phyloP scores from a whole-genome alignment of 805 yeast species.

The Spathaspora hagerdaliae region DNA sequence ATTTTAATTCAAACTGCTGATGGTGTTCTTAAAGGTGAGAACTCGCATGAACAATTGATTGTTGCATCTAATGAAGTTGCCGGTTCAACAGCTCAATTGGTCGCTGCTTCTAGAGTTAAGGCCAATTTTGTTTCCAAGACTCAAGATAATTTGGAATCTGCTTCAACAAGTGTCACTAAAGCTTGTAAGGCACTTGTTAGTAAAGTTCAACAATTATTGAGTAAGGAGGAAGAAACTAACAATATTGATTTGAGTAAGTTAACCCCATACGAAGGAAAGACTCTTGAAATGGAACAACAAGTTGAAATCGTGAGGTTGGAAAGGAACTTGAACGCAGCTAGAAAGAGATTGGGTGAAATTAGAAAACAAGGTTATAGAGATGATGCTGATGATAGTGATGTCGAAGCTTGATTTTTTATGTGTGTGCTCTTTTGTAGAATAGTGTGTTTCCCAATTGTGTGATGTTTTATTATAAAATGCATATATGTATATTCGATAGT shows the following conservation, averaged over 20 bases:
- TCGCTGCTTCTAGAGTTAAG: slow-evolving; percentile 86
- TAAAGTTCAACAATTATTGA: slow-evolving; percentile 61
- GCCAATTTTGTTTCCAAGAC: slow-evolving; percentile 72
- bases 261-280: slow-evolving; percentile 75
- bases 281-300: slow-evolving; percentile 89
- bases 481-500: background rate
- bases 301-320: slow-evolving; percentile 84
- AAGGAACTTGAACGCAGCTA: slow-evolving; percentile 63
- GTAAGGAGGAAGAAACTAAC: slow-evolving; percentile 29
- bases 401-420: slow-evolving; percentile 27
- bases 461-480: background rate
- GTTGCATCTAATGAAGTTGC: slow-evolving; percentile 92
- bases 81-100: slow-evolving; percentile 87
- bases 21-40: slow-evolving; percentile 63
- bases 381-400: slow-evolving; percentile 43
- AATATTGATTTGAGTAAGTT: slow-evolving; percentile 63
- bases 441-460: background rate
- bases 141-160: slow-evolving; percentile 67
- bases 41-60: slow-evolving; percentile 75
- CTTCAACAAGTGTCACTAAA: slow-evolving; percentile 64
- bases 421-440: background rate
- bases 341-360: slow-evolving; percentile 81
- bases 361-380: slow-evolving; percentile 73
- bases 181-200: slow-evolving; percentile 73
- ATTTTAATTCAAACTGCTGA: slow-evolving; percentile 83